Percentiles rank a stretch among this genome's conserved stretches.
These are phyloP conservation scores for Phlebiopsis gigantea DNA, from an alignment of 768 basidiomycete genomes.

Conservation along the genomic window DNA sequence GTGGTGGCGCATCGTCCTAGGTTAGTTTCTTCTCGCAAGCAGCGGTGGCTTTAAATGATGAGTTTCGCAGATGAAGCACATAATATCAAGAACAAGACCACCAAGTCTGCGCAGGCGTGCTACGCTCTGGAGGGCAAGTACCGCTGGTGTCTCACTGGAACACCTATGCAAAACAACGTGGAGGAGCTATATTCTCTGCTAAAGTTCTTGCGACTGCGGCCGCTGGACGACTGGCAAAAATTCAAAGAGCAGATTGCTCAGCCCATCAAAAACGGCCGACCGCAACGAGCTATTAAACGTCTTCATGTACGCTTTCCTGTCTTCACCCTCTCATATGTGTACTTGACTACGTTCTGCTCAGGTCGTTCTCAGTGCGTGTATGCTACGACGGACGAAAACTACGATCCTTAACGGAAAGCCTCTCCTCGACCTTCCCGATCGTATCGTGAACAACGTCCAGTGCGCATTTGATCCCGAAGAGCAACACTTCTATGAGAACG, in stretches of 20 bases:
- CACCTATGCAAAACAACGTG: conserved; percentile 73
- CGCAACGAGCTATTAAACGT: conserved; percentile 71
- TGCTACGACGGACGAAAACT: conserved; percentile 85
- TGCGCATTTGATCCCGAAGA: conserved; percentile 79
- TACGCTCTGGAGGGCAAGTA: conserved; percentile 39
- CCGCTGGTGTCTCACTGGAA: conserved; percentile 50
- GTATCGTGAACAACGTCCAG: conserved; percentile 63
- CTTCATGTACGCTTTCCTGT: conserved; percentile 50
- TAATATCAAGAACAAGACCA: conserved; percentile 47
- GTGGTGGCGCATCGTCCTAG: conserved; percentile 84
- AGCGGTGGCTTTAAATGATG: too few relatives aligned
- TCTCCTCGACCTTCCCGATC: conserved; percentile 74
- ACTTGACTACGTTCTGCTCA: conserved; percentile 21
- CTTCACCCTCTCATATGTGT: background rate
- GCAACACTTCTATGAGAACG: conserved; percentile 68
- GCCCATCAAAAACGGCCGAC: conserved; percentile 69
- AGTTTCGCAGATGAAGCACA: conserved; percentile 51
- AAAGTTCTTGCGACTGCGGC: conserved; percentile 81
- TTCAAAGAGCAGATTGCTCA: conserved; percentile 79
- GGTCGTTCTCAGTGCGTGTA: conserved; percentile 78
- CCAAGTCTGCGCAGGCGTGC: conserved; percentile 35
- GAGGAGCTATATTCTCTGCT: conserved; percentile 87
- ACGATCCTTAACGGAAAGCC: conserved; percentile 72
- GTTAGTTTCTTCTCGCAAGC: conserved; percentile 44
- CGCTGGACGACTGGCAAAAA: conserved; percentile 69